Conservation (phyloP, 805 yeast species). For the Metschnikowia orientalis region DNA sequence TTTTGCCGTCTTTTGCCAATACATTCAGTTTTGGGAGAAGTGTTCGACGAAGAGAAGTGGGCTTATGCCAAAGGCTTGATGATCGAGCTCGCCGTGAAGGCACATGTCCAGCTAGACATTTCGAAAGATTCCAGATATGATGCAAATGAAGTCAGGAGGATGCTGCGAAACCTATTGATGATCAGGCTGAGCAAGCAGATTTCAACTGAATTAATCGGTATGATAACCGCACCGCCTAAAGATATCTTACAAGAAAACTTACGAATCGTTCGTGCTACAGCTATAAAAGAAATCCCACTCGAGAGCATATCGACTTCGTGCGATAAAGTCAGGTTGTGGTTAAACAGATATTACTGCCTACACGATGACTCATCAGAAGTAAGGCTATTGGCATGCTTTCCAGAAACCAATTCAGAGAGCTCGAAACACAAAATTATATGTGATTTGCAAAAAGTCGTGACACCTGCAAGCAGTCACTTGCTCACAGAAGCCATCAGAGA, state of each 20-base stretch:
- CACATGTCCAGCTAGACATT: not conserved
- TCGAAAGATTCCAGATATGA: too few relatives aligned
- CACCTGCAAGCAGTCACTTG: too few relatives aligned
- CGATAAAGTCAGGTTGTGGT: not conserved
- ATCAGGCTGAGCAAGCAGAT: too few relatives aligned
- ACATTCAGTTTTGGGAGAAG: too few relatives aligned
- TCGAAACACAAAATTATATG: too few relatives aligned
- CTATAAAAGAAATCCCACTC: not conserved
- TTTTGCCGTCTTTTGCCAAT: too few relatives aligned
- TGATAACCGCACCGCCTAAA: not conserved
- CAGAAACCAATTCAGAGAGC: conserved; percentile 1
- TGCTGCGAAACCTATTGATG: too few relatives aligned
- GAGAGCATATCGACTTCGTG: too few relatives aligned
- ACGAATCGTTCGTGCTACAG: not conserved
- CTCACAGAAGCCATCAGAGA: not conserved
- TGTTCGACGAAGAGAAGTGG: too few relatives aligned
- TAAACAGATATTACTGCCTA: conserved; percentile 4
- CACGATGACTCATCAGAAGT: conserved; percentile 9
- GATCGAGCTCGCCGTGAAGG: conserved; percentile 1
- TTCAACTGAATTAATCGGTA: too few relatives aligned
- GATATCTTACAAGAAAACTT: not conserved
- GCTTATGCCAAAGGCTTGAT: conserved; percentile 1
- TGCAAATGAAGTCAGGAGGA: too few relatives aligned
- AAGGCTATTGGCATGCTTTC: conserved; percentile 6
- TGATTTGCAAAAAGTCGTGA: too few relatives aligned